Evolutionary conservation across 371 early-diverging fungal genomes (phyloP), one percentile per base, ranked within the genome.

Genomic region (Actinomortierella wolfii): DNA sequence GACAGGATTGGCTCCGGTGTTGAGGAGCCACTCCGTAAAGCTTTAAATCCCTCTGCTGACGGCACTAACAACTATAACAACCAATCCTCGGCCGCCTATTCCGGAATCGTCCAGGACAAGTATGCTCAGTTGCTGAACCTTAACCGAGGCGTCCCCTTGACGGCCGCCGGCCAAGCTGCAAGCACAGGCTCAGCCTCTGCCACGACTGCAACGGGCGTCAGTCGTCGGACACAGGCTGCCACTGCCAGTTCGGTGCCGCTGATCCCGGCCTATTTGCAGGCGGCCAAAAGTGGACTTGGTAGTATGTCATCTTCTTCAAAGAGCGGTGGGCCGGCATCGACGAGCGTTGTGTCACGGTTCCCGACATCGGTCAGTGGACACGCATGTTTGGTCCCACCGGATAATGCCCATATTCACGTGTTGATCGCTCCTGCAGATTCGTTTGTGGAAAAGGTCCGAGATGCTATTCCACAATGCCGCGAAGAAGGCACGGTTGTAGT

Each of bases 401-500:
- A 71, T 6, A 66, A 66, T 0, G 54, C 73, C 14, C 73, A 71
- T 50, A 71, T 71, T 56, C 61, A 62, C 29, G 65, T 71, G 17
- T 59, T 71, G 21, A 71, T 71, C 23, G 61, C 66, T 1, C 73
- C 73, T 9, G 66, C 73, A 2, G 73, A 65, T 13, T 66, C 73
- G 23, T 66, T 71, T 53, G 73, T 71, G 18, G 73, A 71, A 23
- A 57, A 66, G 1, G 56, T 71, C 11, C 57, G 73, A 0, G 73
- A 71, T 39, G 52, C 54, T 14, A 66, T 71, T 1, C 73, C 73
- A 6, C 63, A 62, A 41, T 65, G 73, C 39, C 73, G 73, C 3
- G 73, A 71, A 18, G 73, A 71, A 50, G 73, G 73, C 4, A 71
- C 66, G 13, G 73, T 71, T 20, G 66, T 71, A 14, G 73, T 71